Base-by-base conservation (phyloP, 305 asterid genomes). In the Fraxinus latifolia region DNA sequence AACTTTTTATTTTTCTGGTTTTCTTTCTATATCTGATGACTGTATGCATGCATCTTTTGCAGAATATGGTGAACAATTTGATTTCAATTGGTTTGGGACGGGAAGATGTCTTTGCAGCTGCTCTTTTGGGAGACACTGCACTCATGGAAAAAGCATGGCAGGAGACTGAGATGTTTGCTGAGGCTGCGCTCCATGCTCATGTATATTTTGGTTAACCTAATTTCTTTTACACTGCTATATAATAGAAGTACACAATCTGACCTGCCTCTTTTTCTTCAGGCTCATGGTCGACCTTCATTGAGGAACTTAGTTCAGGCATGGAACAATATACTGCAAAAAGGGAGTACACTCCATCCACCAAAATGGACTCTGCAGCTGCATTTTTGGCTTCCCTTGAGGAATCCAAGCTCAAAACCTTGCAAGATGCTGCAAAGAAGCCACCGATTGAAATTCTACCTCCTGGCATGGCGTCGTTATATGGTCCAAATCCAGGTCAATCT, bases 141-240 rank as follows among this genome's bases (percentile, higher is more conserved):
- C 97, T 94, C 78, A 92, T 95, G 97, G 99, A 95, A 86, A 95
- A 93, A 88, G 93, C 97, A 77, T 94, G 98, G 99, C 92, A 91
- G 77, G 97, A 93, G 8, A 95, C 99, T 11, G 99, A 98, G 82
- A 95, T 95, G 99, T 97, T 95, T 81, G 98, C 99, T 14, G 99
- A 95, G 87, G 97, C 99, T 42, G 98, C 94, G 72, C 94, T 94
- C 68, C 98, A 95, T 82, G 92, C 99, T 85, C 98, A 92, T 44
- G 98, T 95, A 94, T 27, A 78, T 72, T 82, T 36, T 36, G 31
- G 2, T 72, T 79, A 37, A 12, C 73, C 17, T 75, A 29, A n/a
- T 36, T 62, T 79, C n/a, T 67, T 72, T n/a, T 60, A 58, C 9
- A 19, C 1, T 17, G 3, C 70, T 15, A 44, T 1, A 44, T 44